Evolutionary conservation across 23 red algal genomes (phyloP), one percentile per base, ranked within the genome.

Genomic region (Gracilaria gracilis): DNA sequence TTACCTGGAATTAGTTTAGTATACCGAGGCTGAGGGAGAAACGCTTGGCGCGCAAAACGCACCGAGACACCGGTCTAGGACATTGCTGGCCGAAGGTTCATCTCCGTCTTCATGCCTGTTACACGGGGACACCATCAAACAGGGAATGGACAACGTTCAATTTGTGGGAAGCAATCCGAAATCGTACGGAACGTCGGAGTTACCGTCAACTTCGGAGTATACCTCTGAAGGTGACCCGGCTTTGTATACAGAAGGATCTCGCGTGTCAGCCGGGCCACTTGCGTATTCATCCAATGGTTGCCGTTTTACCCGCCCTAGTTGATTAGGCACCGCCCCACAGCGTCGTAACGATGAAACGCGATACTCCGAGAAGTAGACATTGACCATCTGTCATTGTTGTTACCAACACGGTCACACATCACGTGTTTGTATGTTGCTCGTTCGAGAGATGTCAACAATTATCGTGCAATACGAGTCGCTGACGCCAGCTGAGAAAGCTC

Each of bases 1-100:
- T 12, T 87, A 49, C n/a, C 28, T 55, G 13, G 32, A 75, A 20
- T 13, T 87, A 7, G 67, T 61, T 33, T 69, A 75, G 38, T 86
- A 86, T 34, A 49, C 84, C 28, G 16, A 77, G 47, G 84, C 42
- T 27, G 64, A 77, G 53, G 49, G 69, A 36, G 84, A 77, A 35
- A 27, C 84, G 5, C 64, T 58, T 38, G 65, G 82, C 38, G 64
- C 64, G 2, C 82, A 35, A 37, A 4, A 44, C 17, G 5, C 42
- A 37, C 33, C 21, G 33, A 73, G 0, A 12, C 67, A 16, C 16
- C 67, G 21, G 33, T 73, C 67, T 23, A 40, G 34, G 21, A 35
- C 34, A 15, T 9, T 37, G 17, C 17, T 19, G 12, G 33, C 21
- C 15, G 34, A 73, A 19, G 35, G 38, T 0, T 42, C 67, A 20